A percentile compares a stretch with the other conserved stretches of the same genome.
Evolutionary conservation across 2,329 filamentous ascomycete species (phyloP).

Genomic region (Colletotrichum sp.): DNA sequence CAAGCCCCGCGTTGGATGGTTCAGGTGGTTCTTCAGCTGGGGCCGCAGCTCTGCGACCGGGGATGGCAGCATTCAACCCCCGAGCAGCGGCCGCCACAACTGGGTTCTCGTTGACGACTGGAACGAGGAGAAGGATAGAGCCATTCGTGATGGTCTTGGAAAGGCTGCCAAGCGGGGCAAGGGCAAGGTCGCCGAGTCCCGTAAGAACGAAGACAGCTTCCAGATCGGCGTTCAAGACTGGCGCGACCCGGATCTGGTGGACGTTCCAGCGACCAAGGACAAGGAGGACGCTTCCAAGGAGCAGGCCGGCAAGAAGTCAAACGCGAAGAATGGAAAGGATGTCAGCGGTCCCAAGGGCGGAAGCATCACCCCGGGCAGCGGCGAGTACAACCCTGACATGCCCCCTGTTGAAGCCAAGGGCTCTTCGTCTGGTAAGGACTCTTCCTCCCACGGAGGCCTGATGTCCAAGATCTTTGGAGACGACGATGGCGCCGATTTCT

Average conservation of each 20-base stretch:
- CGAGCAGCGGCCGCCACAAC: constrained; percentile 75
- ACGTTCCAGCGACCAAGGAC: constrained; percentile 43
- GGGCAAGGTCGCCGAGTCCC: constrained; percentile 24
- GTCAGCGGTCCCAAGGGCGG: constrained; percentile 59
- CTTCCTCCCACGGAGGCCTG: constrained; percentile 34
- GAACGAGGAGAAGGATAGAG: constrained; percentile 58
- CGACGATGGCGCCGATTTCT: constrained; percentile 37
- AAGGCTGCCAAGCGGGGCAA: constrained; percentile 37
- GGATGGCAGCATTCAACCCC: constrained; percentile 65
- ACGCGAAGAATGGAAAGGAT: constrained; percentile 24
- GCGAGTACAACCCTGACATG: constrained; percentile 60
- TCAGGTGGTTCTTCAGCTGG: constrained; percentile 47
- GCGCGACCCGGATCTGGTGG: constrained; percentile 65
- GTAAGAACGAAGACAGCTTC: constrained; percentile 62
- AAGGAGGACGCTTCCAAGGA: constrained; percentile 13
- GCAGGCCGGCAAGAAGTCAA: constrained; percentile 20
- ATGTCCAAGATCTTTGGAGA: constrained; percentile 57
- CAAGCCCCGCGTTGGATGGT: constrained; percentile 40
- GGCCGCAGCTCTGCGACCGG: constrained; percentile 32
- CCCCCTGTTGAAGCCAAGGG: constrained; percentile 37
- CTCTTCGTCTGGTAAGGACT: constrained; percentile 13
- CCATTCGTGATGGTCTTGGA: constrained; percentile 45
- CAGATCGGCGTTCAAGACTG: constrained; percentile 87
- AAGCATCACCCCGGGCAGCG: constrained; percentile 74
- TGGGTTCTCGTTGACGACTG: constrained; percentile 75